Base-by-base conservation (phyloP, 495 filamentous ascomycete genomes). In the Penicillium verhagenii region DNA sequence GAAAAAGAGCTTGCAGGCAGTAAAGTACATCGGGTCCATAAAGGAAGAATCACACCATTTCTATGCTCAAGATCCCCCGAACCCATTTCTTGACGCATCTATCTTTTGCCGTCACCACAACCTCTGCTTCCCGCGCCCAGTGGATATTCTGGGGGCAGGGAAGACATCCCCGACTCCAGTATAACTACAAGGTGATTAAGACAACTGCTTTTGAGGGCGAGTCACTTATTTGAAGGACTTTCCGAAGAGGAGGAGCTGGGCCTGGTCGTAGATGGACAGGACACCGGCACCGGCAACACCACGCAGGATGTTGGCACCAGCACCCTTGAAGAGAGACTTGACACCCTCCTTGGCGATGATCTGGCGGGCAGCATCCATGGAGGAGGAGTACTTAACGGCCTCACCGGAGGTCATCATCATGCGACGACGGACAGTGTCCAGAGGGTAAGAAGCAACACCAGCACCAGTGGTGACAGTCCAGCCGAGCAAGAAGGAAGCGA, bases 231-330 rank as follows among this genome's bases (percentile, higher is more conserved):
- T 97, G 94, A 92, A 98, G 82, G 90, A 88, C 90, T 98, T 96
- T 74, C 94, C 94, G 90, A 98, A 97, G 78, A 98, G 82, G 74
- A 98, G 77, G 70, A 98, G 83, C 87, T 98, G 94, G 75, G 87
- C 90, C 83, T 97, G 94, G 77, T 98, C 94, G 79, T 98, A 98
- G 90, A 98, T 96, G 72, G 94, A 98, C 72, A 98, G 85, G 76
- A 98, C 94, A 97, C 94, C 94, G 80, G 94, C 94, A 91, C 94
- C 94, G 72, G 94, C 94, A 70, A 98, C 94, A 96, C 94, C 94
- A 96, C 94, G 94, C 82, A 98, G 95, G 77, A 98, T 98, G 87
- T 98, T 98, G 81, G 94, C 94, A 90, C 95, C 94, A 70, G 94
- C 94, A 90, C 94, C 94, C 90, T 98, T 98, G 91, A 98, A 98